Evolutionary conservation across 163 green algal genomes (phyloP).

Genomic region (Chlamydomonas reinhardtii): DNA sequence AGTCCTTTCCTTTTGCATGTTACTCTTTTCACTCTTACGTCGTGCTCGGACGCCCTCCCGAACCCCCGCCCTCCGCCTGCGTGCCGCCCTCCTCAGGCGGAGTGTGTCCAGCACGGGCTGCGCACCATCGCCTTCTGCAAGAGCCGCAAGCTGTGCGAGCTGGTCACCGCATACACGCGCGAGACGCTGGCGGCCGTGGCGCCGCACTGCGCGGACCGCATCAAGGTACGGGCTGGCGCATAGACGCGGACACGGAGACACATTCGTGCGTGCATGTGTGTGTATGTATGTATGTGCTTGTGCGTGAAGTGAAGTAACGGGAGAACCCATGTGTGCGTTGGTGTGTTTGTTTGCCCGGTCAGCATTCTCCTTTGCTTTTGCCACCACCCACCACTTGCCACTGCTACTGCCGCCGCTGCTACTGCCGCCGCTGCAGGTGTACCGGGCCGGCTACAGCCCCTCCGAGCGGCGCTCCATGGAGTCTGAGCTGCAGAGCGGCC

Average conservation of each 20-base stretch:
- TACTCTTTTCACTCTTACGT: no score
- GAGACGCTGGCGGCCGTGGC: conserved; percentile 76
- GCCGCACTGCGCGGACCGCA: conserved; percentile 15
- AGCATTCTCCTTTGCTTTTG: no score
- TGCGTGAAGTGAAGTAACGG: no score
- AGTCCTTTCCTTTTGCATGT: no score
- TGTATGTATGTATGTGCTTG: background rate
- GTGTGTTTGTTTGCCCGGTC: no score
- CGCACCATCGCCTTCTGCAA: conserved; percentile 98
- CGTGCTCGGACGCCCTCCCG: no score
- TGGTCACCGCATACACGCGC: conserved; percentile 91
- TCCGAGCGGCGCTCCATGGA: conserved; percentile 89
- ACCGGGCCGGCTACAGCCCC: conserved; percentile 74
- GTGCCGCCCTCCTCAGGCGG: background rate
- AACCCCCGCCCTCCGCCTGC: no score
- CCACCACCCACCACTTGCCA: no score
- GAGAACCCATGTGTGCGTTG: no score
- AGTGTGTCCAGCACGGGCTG: conserved; percentile 90
- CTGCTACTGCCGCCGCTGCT: no score
- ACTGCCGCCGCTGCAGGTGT: conserved; percentile 45
- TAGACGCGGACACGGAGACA: no score
- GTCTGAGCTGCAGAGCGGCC: conserved; percentile 82
- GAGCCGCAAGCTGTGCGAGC: conserved; percentile 95
- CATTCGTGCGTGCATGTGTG: no score
- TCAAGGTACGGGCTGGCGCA: conserved; percentile 42